These are phyloP conservation scores for Mortierella sp. DNA, from an alignment of 371 early-diverging fungal species.

Conservation along the genomic window DNA sequence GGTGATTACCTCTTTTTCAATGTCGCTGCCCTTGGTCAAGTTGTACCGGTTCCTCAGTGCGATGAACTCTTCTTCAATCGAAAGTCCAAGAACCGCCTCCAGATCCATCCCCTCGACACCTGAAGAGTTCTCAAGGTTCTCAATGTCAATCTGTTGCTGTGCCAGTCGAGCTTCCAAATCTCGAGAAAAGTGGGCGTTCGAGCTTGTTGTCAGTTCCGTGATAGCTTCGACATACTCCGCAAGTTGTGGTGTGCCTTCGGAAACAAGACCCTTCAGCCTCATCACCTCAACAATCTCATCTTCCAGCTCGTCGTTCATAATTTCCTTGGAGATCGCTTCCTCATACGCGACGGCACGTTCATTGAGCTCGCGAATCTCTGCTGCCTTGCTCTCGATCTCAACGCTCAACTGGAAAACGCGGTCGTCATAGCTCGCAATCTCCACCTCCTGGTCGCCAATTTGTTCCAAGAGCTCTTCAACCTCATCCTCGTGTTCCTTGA, in stretches of 20 bases:
- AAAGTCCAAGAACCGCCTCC: conserved; percentile 21
- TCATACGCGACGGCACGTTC: not conserved
- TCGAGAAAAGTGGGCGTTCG: not conserved
- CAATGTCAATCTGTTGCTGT: conserved; percentile 12
- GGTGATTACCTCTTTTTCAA: conserved; percentile 33
- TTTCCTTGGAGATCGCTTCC: not conserved
- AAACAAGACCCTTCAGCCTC: not conserved
- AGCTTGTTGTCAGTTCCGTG: not conserved
- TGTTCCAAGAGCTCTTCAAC: conserved; percentile 3
- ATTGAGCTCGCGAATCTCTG: not conserved
- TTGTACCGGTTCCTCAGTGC: conserved; percentile 17
- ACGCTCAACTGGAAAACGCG: not conserved
- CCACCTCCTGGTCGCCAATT: not conserved
- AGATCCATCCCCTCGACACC: conserved; percentile 20
- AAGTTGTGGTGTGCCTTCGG: not conserved
- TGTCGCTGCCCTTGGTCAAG: conserved; percentile 30
- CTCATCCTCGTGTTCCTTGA: conserved; percentile 11
- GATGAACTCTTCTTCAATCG: conserved; percentile 42
- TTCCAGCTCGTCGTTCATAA: not conserved
- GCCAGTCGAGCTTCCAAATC: conserved; percentile 6
- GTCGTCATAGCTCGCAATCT: conserved; percentile 10
- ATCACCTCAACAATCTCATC: not conserved
- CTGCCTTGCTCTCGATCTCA: conserved; percentile 8
- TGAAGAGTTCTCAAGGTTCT: conserved; percentile 16
- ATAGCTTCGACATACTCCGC: not conserved